Conservation (phyloP, 345 rosid species). For the Microcos paniculata region DNA sequence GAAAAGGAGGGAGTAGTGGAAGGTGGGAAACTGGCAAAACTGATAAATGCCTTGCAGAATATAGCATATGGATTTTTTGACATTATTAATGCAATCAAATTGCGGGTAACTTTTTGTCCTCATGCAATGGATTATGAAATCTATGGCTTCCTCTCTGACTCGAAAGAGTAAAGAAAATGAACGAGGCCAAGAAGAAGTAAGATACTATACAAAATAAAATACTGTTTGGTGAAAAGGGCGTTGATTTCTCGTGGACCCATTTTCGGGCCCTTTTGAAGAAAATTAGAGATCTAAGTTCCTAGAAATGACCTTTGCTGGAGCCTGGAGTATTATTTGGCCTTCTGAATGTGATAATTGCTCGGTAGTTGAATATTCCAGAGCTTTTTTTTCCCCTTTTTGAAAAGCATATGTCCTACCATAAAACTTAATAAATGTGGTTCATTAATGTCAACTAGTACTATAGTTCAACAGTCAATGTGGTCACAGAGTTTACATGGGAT, state of each 20-base stretch:
- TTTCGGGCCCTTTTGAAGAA: background rate
- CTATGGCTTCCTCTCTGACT: background rate
- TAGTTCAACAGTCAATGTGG: background rate
- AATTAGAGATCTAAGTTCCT: background rate
- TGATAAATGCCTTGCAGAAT: background rate
- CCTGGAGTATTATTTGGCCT: background rate
- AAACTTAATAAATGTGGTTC: background rate
- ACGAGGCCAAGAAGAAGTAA: too few relatives aligned
- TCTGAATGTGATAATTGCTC: background rate
- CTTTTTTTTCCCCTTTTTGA: background rate
- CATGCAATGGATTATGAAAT: background rate
- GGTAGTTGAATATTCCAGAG: conserved; percentile 6
- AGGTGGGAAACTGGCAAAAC: background rate
- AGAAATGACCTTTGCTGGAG: background rate
- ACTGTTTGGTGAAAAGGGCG: background rate
- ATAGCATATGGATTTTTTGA: background rate
- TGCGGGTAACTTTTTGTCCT: background rate
- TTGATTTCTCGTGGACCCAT: background rate
- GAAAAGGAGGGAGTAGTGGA: background rate
- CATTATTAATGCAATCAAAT: background rate
- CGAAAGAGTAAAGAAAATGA: background rate
- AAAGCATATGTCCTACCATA: background rate
- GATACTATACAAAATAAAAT: background rate
- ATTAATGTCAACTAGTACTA: background rate
- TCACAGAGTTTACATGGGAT: background rate